phyloP scores from a whole-genome alignment of 495 filamentous ascomycete genomes.

The Talaromyces thailandensis region DNA sequence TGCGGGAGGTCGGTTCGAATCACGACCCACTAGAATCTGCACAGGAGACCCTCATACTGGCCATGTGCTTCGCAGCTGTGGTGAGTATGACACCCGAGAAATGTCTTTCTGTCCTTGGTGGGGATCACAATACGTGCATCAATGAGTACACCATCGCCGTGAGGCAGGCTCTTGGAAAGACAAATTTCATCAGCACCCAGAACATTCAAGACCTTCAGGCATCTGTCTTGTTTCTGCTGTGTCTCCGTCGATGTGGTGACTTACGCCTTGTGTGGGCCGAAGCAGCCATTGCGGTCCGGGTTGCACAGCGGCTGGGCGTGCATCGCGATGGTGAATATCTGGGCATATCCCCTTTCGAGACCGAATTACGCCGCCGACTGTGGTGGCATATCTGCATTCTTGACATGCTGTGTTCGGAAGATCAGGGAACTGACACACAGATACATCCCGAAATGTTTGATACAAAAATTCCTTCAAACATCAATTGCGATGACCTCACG shows the following conservation, averaged over 20 bases:
- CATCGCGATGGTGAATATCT: constrained; percentile 62
- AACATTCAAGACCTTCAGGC: constrained; percentile 42
- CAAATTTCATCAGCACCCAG: constrained; percentile 32
- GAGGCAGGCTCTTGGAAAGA: constrained; percentile 57
- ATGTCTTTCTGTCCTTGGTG: constrained; percentile 11
- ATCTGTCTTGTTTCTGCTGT: constrained; percentile 56
- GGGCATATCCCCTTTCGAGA: constrained; percentile 52
- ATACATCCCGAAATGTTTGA: constrained; percentile 57
- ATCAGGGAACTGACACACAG: constrained; percentile 62
- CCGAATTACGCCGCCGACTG: constrained; percentile 62
- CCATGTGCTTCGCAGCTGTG: constrained; percentile 62
- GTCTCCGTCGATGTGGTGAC: constrained; percentile 46
- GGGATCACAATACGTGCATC: neutral
- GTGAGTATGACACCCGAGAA: constrained; percentile 44
- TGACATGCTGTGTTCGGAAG: constrained; percentile 58
- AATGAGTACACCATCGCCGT: constrained; percentile 18
- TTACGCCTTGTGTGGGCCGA: constrained; percentile 48
- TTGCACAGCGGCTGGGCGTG: constrained; percentile 62
- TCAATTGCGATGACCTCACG: constrained; percentile 52
- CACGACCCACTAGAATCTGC: constrained; percentile 36
- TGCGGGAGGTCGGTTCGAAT: constrained; percentile 22
- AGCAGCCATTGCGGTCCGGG: constrained; percentile 54
- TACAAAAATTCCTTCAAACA: constrained; percentile 53
- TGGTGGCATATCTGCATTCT: constrained; percentile 66
- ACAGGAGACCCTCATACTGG: constrained; percentile 46